phyloP scores from a whole-genome alignment of 257 asterid species.

The Prunella vulgaris region DNA sequence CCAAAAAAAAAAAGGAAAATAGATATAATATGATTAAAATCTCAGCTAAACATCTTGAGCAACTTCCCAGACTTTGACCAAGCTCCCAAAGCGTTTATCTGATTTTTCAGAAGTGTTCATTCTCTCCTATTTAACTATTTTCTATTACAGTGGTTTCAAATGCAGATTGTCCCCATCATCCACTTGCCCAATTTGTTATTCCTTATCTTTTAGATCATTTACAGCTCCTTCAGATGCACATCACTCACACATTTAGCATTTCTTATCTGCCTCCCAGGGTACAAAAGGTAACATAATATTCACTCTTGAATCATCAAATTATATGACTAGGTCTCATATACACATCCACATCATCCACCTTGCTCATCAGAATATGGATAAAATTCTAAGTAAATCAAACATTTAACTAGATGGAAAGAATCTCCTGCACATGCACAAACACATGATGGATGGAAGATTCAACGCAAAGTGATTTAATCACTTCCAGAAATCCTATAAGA shows the following conservation, averaged over 20 bases:
- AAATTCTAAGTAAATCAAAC: slow-evolving; percentile 6
- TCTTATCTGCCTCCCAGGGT: not conserved
- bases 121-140: not conserved
- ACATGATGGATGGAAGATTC: not conserved
- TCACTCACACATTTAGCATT: slow-evolving; percentile 6
- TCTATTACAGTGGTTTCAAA: slow-evolving; percentile 4
- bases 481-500: slow-evolving; percentile 1
- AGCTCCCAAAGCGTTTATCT: not conserved
- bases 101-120: not conserved
- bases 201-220: not conserved
- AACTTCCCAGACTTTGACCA: not conserved
- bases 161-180: not conserved
- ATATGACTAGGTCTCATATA: not conserved
- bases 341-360: not conserved
- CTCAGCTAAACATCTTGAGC: slow-evolving; percentile 7
- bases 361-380: not conserved
- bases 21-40: not conserved
- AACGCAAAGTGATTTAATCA: not conserved
- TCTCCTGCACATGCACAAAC: not conserved
- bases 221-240: not conserved
- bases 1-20: slow-evolving; percentile 1
- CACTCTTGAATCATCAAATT: not conserved
- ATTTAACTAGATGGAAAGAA: not conserved
- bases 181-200: not conserved
- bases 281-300: not conserved